phyloP scores from a whole-genome alignment of 306 rosid species.

The Canavalia gladiata region DNA sequence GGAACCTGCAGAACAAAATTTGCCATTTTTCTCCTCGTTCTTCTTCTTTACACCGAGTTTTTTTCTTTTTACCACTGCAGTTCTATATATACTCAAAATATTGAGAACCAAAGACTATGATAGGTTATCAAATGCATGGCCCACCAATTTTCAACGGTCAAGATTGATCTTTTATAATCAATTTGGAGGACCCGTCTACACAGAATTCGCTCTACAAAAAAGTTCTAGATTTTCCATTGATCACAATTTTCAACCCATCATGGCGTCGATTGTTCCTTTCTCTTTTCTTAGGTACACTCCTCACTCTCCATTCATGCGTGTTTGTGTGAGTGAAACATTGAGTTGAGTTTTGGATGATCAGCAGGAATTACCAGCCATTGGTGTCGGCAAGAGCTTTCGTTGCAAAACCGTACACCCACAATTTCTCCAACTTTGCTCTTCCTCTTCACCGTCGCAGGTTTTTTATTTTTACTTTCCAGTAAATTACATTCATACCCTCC shows the following conservation, averaged over 20 bases:
- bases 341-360: slow-evolving; percentile 28
- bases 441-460: slow-evolving; percentile 63
- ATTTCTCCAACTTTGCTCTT: slow-evolving; percentile 53
- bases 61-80: background rate
- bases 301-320: background rate
- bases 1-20: slow-evolving; percentile 73
- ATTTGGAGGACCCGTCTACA: background rate
- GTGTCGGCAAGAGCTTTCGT: slow-evolving; percentile 61
- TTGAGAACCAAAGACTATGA: slow-evolving; percentile 24
- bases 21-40: slow-evolving; percentile 61
- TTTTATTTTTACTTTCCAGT: background rate
- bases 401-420: slow-evolving; percentile 53
- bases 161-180: slow-evolving; percentile 40
- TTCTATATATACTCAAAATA: slow-evolving; percentile 15
- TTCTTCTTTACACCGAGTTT: background rate
- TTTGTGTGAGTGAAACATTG: background rate
- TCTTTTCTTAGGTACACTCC: slow-evolving; percentile 60
- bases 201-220: background rate
- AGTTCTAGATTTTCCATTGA: slow-evolving; percentile 4
- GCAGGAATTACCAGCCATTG: slow-evolving; percentile 62
- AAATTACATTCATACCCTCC: no score
- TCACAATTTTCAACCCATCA: slow-evolving; percentile 35
- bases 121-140: slow-evolving; percentile 38
- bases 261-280: slow-evolving; percentile 68
- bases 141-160: slow-evolving; percentile 52